Conservation (phyloP, 176 grass and related monocot species). For the Musa troglodytarum region DNA sequence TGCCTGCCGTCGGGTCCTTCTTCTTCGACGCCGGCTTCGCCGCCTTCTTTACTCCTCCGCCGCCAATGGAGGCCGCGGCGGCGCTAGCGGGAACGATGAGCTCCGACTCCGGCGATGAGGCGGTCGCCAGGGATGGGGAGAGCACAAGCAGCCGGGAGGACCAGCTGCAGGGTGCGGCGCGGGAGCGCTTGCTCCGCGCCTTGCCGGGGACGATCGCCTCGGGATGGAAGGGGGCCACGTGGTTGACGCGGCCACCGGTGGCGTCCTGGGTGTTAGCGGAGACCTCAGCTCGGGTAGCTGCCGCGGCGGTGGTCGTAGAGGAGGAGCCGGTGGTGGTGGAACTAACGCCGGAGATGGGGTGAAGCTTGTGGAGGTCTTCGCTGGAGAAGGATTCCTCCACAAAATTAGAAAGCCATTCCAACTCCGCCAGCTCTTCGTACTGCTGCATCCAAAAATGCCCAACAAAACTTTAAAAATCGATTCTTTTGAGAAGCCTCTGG, state of each 20-base stretch:
- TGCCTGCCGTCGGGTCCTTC: constrained; percentile 25
- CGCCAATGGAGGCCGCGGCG: constrained; percentile 8
- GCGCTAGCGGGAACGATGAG: constrained; percentile 3
- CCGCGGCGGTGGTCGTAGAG: not conserved
- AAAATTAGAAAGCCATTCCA: constrained; percentile 91
- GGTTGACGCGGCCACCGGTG: not conserved
- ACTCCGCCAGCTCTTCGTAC: constrained; percentile 67
- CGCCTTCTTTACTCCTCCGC: constrained; percentile 18
- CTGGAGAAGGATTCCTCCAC: constrained; percentile 56
- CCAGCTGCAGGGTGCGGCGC: constrained; percentile 41
- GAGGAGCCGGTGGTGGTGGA: not conserved
- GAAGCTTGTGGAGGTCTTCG: constrained; percentile 75
- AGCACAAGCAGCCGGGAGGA: constrained; percentile 50
- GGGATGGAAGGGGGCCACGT: constrained; percentile 22
- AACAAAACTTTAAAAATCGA: no score
- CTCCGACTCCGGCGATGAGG: constrained; percentile 20
- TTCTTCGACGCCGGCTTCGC: constrained; percentile 45
- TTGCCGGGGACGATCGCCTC: constrained; percentile 42
- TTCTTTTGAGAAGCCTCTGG: no score
- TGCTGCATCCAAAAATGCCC: constrained; percentile 26
- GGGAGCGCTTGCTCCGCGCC: constrained; percentile 59
- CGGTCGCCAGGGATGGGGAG: constrained; percentile 8
- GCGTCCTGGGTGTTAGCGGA: not conserved
- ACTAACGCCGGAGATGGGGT: constrained; percentile 45
- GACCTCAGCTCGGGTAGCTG: not conserved